These are phyloP conservation scores for Imleria badia DNA, from an alignment of 768 basidiomycete genomes.

Conservation along the genomic window DNA sequence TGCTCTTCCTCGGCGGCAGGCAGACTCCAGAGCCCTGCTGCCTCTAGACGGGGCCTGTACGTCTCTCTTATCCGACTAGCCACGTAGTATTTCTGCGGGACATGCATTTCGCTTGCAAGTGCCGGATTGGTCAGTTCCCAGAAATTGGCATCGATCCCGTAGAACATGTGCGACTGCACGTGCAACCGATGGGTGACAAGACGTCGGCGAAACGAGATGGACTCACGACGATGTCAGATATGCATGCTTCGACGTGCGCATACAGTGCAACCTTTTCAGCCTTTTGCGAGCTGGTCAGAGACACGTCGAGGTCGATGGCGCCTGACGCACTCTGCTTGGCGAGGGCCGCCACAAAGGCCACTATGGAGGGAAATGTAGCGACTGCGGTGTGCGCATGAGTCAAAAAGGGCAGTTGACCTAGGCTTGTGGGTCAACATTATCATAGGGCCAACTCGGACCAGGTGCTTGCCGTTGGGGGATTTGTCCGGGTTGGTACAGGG, in stretches of 20 bases:
- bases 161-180: slow-evolving; percentile 60
- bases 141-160: slow-evolving; percentile 65
- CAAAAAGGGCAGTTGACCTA: slow-evolving; percentile 74
- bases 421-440: slow-evolving; percentile 1
- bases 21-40: slow-evolving; percentile 60
- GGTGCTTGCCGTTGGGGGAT: slow-evolving; percentile 65
- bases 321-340: slow-evolving; percentile 32
- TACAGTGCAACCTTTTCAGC: slow-evolving; percentile 61
- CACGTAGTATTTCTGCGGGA: slow-evolving; percentile 76
- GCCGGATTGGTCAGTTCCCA: slow-evolving; percentile 50
- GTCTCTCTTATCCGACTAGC: slow-evolving; percentile 59
- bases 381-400: slow-evolving; percentile 53
- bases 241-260: slow-evolving; percentile 60
- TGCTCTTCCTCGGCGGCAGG: slow-evolving; percentile 42
- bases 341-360: slow-evolving; percentile 61
- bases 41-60: slow-evolving; percentile 58
- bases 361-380: slow-evolving; percentile 57
- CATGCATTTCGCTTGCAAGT: slow-evolving; percentile 54
- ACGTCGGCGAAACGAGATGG: not conserved
- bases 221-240: slow-evolving; percentile 74
- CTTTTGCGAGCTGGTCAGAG: slow-evolving; percentile 45
- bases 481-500: slow-evolving; percentile 68
- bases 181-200: slow-evolving; percentile 6
- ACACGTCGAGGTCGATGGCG: slow-evolving; percentile 47
- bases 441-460: not conserved